Conservation (phyloP, 2,329 filamentous ascomycete species). For the Aspergillus vadensis region DNA sequence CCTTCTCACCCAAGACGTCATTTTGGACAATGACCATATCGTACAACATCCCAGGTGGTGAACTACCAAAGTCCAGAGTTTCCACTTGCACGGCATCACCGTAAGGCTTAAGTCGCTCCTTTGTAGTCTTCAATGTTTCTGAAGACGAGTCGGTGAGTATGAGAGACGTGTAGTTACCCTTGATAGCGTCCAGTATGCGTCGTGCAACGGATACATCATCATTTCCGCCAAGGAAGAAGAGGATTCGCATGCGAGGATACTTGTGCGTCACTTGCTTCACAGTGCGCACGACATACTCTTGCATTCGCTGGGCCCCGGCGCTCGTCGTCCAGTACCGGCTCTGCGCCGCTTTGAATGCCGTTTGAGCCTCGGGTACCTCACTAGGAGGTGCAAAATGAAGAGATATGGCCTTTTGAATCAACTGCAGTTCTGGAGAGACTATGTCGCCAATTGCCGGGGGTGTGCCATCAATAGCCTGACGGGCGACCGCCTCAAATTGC, state of each 20-base stretch:
- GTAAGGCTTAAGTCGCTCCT: not conserved
- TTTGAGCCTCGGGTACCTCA: too few species aligned
- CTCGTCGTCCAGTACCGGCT: too few species aligned
- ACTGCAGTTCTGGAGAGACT: too few species aligned
- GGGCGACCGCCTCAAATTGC: too few species aligned
- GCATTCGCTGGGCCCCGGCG: too few species aligned
- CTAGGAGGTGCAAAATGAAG: too few species aligned
- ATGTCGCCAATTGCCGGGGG: too few species aligned
- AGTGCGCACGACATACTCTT: not conserved
- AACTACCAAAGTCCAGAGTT: not conserved
- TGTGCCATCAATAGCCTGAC: too few species aligned
- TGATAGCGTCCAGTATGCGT: not conserved
- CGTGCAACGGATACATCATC: not conserved
- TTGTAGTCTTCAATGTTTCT: not conserved
- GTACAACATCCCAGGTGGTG: not conserved
- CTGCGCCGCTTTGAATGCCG: too few species aligned
- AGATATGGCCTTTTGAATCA: too few species aligned
- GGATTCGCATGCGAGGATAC: not conserved
- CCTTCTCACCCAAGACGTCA: too few species aligned
- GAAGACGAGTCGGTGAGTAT: not conserved
- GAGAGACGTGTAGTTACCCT: not conserved
- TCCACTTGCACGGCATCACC: not conserved
- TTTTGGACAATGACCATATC: not conserved
- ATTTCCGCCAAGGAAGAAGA: not conserved
- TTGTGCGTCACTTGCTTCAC: not conserved